These are phyloP conservation scores for Diplodia sapinea DNA, from an alignment of 2,329 filamentous ascomycete genomes.

Conservation along the genomic window DNA sequence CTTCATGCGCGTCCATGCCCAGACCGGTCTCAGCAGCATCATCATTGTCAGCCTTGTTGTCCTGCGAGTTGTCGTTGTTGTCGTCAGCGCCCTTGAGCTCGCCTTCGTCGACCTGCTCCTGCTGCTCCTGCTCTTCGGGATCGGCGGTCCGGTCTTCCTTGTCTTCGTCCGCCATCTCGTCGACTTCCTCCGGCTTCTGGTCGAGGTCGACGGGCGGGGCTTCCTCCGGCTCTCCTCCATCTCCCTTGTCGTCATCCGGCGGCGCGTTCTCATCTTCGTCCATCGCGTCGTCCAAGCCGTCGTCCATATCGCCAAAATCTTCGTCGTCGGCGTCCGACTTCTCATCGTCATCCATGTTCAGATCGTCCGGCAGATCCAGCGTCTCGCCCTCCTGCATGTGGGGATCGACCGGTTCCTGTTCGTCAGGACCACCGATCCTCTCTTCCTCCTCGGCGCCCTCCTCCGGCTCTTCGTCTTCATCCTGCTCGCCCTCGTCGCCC, in stretches of 20 bases:
- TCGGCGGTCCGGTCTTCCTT: slow-evolving; percentile 51
- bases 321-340: slow-evolving; percentile 52
- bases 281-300: slow-evolving; percentile 47
- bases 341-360: slow-evolving; percentile 76
- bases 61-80: slow-evolving; percentile 44
- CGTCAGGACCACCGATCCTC: slow-evolving; percentile 68
- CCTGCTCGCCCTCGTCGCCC: slow-evolving; percentile 66
- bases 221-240: slow-evolving; percentile 44
- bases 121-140: slow-evolving; percentile 55
- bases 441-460: slow-evolving; percentile 66
- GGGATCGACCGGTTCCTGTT: slow-evolving; percentile 70
- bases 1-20: slow-evolving; percentile 68
- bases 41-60: slow-evolving; percentile 52
- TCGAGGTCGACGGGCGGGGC: slow-evolving; percentile 43
- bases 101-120: slow-evolving; percentile 36
- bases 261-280: slow-evolving; percentile 50
- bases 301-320: slow-evolving; percentile 57
- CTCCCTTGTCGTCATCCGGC: slow-evolving; percentile 46
- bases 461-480: slow-evolving; percentile 58
- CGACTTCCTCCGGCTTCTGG: slow-evolving; percentile 43
- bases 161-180: slow-evolving; percentile 44
- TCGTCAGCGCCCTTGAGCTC: slow-evolving; percentile 33
- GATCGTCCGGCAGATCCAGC: slow-evolving; percentile 83
- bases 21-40: slow-evolving; percentile 67
- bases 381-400: slow-evolving; percentile 82